Conservation (phyloP, 345 rosid genomes). For the Raphanus raphanistrum region DNA sequence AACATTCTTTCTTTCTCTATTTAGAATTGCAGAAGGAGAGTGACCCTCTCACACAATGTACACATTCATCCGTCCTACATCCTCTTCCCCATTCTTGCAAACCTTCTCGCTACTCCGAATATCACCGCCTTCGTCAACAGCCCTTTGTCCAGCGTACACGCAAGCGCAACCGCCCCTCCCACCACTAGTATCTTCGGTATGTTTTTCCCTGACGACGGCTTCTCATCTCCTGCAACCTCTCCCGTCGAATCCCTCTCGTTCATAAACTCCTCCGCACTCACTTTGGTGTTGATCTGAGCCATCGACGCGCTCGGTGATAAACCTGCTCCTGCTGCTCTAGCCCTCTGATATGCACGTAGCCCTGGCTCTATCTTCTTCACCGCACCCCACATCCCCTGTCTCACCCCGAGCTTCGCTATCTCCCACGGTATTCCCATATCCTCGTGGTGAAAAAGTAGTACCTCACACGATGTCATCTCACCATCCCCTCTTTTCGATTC, state of each 20-base stretch:
- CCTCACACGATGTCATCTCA: slow-evolving; percentile 81
- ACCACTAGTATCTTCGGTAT: slow-evolving; percentile 68
- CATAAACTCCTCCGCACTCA: slow-evolving; percentile 60
- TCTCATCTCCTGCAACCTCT: slow-evolving; percentile 38
- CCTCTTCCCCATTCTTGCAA: slow-evolving; percentile 79
- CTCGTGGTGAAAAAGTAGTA: slow-evolving; percentile 89
- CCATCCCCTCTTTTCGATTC: slow-evolving; percentile 89
- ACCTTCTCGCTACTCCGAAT: slow-evolving; percentile 90
- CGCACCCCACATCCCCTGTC: slow-evolving; percentile 99
- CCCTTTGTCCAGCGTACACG: slow-evolving; percentile 84
- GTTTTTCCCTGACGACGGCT: slow-evolving; percentile 44
- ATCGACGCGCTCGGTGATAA: slow-evolving; percentile 63
- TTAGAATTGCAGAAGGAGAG: background rate
- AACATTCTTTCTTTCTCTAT: slow-evolving; percentile 9
- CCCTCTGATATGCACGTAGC: slow-evolving; percentile 66
- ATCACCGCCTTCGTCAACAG: slow-evolving; percentile 88
- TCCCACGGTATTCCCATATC: slow-evolving; percentile 99
- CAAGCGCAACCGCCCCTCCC: slow-evolving; percentile 92
- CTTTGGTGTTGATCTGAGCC: slow-evolving; percentile 92
- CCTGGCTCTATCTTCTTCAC: slow-evolving; percentile 95
- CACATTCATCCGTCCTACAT: slow-evolving; percentile 40
- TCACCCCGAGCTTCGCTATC: slow-evolving; percentile 89
- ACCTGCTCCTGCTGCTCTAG: slow-evolving; percentile 55
- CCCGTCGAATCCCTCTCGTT: slow-evolving; percentile 44
- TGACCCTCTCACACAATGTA: background rate